Evolutionary conservation across 2,329 filamentous ascomycete species (phyloP), one percentile per base, ranked within the genome.

Genomic region (Periconia digitata): DNA sequence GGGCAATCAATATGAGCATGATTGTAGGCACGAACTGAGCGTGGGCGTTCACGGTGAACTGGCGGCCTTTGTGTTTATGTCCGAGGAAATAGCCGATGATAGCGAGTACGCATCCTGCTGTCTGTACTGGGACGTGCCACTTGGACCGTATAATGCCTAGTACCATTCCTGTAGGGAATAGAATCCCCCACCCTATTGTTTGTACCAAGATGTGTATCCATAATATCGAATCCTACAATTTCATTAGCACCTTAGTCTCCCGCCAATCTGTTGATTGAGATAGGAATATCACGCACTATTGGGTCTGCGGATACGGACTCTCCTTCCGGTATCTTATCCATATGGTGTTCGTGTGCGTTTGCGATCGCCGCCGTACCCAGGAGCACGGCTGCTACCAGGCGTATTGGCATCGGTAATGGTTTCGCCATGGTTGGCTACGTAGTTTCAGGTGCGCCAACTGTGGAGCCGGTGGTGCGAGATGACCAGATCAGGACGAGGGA

Each of bases 141-240:
- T 89, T 85, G 51, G 87, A 95, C 53, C 90, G 90, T 56, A 88
- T 84, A 50, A 99, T 92, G 50, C 92, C 92, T 16, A 96, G 78
- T 36, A 97, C 91, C 92, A 99, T 97, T 61, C 94, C 94, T 15
- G 90, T 80, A 10, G 94, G 94, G 65, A 96, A 97, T 50, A 97
- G 83, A 59, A 99, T 79, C 53, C 94, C 94, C 78, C 95, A 97
- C 49, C 91, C 85, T 49, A 94, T 66, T 70, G 85, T 87, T 79
- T 96, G 92, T 39, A 95, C 73, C 51, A 96, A 80, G 64, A 99
- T 97, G 74, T 99, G 94, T 59, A 87, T 80, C 94, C 94, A 99
- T 83, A 99, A 74, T 63, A 85, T 90, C 36, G 85, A 81, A 71
- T 97, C 94, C 78, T 82, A 59, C 40, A 24, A 34, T 35, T 35